phyloP scores from a whole-genome alignment of 1,284 basidiomycete species.

The Trichosporon ovoides region DNA sequence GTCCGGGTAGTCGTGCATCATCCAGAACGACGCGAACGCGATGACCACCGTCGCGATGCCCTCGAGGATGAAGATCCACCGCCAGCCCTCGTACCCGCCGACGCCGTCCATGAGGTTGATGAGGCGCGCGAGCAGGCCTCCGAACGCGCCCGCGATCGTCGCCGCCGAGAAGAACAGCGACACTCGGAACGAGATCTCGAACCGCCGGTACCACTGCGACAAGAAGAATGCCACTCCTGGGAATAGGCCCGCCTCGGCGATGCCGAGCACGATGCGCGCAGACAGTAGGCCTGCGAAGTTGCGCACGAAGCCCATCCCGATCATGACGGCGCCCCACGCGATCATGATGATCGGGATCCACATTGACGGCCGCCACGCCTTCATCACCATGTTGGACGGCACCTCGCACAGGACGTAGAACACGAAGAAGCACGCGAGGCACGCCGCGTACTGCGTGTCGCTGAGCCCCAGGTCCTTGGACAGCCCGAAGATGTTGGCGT shows the following conservation, averaged over 20 bases:
- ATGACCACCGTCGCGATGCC: slow-evolving; percentile 64
- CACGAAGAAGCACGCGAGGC: slow-evolving; percentile 54
- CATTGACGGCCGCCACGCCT: slow-evolving; percentile 26
- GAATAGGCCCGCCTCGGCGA: slow-evolving; percentile 37
- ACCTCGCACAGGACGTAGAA: slow-evolving; percentile 66
- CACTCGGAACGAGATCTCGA: slow-evolving; percentile 36
- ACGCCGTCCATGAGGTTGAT: slow-evolving; percentile 48
- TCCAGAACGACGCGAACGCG: slow-evolving; percentile 63
- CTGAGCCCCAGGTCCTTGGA: slow-evolving; percentile 27
- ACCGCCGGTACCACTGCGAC: slow-evolving; percentile 39
- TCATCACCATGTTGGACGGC: slow-evolving; percentile 59
- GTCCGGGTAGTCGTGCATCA: slow-evolving; percentile 75
- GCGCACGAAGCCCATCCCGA: slow-evolving; percentile 44
- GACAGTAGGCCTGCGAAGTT: slow-evolving; percentile 41
- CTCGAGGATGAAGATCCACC: slow-evolving; percentile 73
- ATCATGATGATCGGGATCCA: slow-evolving; percentile 36
- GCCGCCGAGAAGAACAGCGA: slow-evolving; percentile 45
- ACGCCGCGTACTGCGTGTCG: slow-evolving; percentile 24
- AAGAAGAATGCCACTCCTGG: slow-evolving; percentile 37
- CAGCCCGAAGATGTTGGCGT: slow-evolving; percentile 42
- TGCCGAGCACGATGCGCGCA: slow-evolving; percentile 33
- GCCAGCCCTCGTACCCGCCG: slow-evolving; percentile 40
- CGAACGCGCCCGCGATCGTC: slow-evolving; percentile 46
- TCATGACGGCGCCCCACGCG: slow-evolving; percentile 47
- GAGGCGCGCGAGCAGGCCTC: slow-evolving; percentile 43